phyloP scores from a whole-genome alignment of 208 protist genomes.

The Trypanosoma boissoni region DNA sequence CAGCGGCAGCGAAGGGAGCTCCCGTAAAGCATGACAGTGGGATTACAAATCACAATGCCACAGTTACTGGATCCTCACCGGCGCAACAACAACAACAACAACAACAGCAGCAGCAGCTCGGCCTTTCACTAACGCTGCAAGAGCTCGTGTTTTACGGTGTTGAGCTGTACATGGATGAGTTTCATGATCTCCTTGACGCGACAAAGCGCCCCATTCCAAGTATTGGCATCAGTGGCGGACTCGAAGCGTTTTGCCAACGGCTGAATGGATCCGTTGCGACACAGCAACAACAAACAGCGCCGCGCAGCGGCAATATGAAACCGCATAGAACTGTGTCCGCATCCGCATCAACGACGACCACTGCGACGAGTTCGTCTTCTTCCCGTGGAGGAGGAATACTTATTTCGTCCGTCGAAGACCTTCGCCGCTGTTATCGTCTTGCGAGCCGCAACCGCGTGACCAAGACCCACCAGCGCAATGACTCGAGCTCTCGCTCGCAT shows the following conservation, averaged over 20 bases:
- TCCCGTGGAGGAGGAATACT: slow-evolving; percentile 52
- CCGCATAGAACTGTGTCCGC: too few relatives aligned
- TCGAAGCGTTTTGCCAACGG: slow-evolving; percentile 58
- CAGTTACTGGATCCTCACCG: too few relatives aligned
- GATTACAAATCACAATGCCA: too few relatives aligned
- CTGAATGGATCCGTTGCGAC: slow-evolving; percentile 33
- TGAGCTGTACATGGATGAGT: slow-evolving; percentile 86
- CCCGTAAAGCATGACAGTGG: too few relatives aligned
- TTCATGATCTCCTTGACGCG: slow-evolving; percentile 78
- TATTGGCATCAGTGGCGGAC: slow-evolving; percentile 66
- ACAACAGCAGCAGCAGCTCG: slow-evolving; percentile 1
- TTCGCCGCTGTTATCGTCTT: slow-evolving; percentile 59
- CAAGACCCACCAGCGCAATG: slow-evolving; percentile 59
- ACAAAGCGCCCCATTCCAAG: slow-evolving; percentile 57
- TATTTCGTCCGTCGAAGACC: slow-evolving; percentile 58
- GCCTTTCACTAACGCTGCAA: slow-evolving; percentile 43
- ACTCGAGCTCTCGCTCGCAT: slow-evolving; percentile 83
- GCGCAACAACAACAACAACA: too few relatives aligned
- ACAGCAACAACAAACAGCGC: slow-evolving; percentile 1
- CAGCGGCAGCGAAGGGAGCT: background rate
- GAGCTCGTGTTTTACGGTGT: slow-evolving; percentile 82
- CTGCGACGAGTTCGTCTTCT: background rate
- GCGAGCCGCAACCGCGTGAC: slow-evolving; percentile 79
- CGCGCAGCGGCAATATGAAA: too few relatives aligned
- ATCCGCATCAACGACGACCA: background rate